Base-by-base conservation (phyloP, 345 rosid genomes). In the Aethionema arabicum region DNA sequence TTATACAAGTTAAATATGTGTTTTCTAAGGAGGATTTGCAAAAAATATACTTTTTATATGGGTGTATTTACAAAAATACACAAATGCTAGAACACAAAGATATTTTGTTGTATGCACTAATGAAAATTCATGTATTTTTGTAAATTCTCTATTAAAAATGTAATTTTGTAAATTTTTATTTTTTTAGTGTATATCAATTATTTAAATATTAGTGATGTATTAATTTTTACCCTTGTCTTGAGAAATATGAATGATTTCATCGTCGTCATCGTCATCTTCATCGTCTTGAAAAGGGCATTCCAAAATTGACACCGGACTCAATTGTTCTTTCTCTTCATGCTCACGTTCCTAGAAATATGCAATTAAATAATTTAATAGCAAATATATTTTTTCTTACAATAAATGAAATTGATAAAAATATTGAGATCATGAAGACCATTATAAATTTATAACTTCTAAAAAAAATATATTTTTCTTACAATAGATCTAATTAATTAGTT, bases 261-360 rank as follows among this genome's bases (percentile, higher is more conserved):
- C 55, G 32, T 54, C 61, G 56, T 63, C 48, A 11, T 48, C 52
- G 5, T 80, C 77, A 5, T 80, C 86, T 7, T 83, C 80, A 11
- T 84, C 91, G 11, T 86, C 93, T 48, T 83, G 67, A 74, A 85
- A 87, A 55, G 91, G 92, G 41, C 86, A 82, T 46, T 92, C 95
- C 70, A 92, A 66, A 4, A 87, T 79, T 14, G 96, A 89, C 1
- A 89, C 81, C 2, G 98, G 96, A 75, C 96, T 92, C 5, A 78
- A 85, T 56, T 85, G 98, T 60, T 85, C 90, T 37, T 82, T 92
- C 56, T 80, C 85, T 47, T 83, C 92, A 59, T 63, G 81, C 7
- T 55, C 38, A 80, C 86, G 81, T 2, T 82, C 79, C 85, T 85
- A 75, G 43, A 58, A 8, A 16, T 2, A 35, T 7, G 14, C n/a